Conservation (phyloP, 257 asterid genomes). For the Haberlea rhodopensis region DNA sequence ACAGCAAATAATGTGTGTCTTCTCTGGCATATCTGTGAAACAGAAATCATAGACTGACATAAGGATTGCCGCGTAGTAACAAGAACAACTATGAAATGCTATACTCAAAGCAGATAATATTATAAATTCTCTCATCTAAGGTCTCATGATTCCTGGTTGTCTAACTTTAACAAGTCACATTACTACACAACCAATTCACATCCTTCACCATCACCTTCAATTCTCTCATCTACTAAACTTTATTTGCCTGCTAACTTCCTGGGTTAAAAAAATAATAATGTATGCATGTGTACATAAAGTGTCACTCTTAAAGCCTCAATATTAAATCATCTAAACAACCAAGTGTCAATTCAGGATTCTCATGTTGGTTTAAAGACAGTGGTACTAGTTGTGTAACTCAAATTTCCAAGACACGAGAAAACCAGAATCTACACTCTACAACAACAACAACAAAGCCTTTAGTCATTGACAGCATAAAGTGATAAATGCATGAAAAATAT, state of each 20-base stretch:
- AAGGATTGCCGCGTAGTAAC: constrained; percentile 11
- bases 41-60: constrained; percentile 19
- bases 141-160: background rate
- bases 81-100: constrained; percentile 14
- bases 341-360: background rate
- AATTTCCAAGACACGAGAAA: background rate
- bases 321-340: background rate
- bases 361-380: background rate
- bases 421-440: background rate
- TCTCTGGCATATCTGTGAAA: constrained; percentile 87
- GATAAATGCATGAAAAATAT: constrained; percentile 16
- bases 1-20: constrained; percentile 91
- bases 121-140: constrained; percentile 1
- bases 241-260: background rate
- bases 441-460: too few species aligned
- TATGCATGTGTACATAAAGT: background rate
- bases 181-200: constrained; percentile 2
- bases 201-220: background rate
- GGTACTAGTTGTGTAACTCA: background rate
- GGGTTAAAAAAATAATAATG: background rate
- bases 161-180: background rate
- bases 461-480: background rate
- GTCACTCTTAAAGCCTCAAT: constrained; percentile 9
- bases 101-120: constrained; percentile 2
- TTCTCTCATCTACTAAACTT: background rate